phyloP scores from a whole-genome alignment of 2,329 filamentous ascomycete species.

The Xylaria sp. region DNA sequence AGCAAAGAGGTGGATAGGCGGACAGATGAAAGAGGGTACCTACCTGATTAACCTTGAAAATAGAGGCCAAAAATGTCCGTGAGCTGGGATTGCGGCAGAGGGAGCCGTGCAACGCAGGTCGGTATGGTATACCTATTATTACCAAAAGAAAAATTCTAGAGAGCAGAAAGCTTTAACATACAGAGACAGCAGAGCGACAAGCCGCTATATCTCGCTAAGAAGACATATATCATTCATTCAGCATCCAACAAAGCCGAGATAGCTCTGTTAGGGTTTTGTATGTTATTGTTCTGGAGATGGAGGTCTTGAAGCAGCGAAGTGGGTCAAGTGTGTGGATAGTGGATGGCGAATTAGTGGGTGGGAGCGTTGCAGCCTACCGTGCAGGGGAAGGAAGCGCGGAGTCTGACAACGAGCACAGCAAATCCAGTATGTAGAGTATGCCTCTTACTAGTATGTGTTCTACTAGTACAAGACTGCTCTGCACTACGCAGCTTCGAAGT shows the following conservation, averaged over 20 bases:
- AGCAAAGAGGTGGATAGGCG: background rate
- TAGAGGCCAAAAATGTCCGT: background rate
- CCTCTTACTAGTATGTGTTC: background rate
- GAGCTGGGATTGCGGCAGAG: background rate
- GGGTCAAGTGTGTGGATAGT: background rate
- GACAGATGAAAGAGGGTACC: background rate
- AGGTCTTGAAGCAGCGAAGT: constrained; percentile 16
- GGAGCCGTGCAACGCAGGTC: background rate
- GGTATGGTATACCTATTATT: background rate
- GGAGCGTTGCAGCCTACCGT: constrained; percentile 14
- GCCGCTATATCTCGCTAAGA: background rate
- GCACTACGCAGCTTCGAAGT: background rate
- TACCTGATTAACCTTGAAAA: background rate
- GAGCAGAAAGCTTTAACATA: background rate
- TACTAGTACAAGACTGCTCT: background rate
- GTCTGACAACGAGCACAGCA: constrained; percentile 23
- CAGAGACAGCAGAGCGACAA: background rate
- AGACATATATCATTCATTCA: background rate
- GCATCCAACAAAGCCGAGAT: background rate
- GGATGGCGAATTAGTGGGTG: background rate
- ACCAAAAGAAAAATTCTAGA: background rate
- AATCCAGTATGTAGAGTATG: background rate
- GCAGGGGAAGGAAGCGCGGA: constrained; percentile 6
- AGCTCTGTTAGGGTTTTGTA: background rate
- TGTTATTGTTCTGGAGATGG: constrained; percentile 6